Percentiles rank a stretch among this genome's conserved stretches.
phyloP scores from a whole-genome alignment of 371 early-diverging fungal genomes.

The Rhizomucor miehei region DNA sequence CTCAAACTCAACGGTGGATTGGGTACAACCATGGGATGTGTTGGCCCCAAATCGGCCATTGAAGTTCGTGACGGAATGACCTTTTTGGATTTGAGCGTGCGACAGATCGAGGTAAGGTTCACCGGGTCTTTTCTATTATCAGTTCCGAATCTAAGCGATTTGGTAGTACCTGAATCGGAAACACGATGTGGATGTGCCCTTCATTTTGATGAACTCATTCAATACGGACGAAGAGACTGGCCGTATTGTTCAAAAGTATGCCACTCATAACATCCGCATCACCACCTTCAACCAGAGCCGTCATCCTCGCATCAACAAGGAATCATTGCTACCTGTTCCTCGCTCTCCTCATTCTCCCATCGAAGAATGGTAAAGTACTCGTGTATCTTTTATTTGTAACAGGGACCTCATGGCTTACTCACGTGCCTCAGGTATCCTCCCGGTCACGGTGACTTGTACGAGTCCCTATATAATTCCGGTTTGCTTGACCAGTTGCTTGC shows the following conservation, averaged over 20 bases:
- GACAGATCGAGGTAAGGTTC: conserved; percentile 92
- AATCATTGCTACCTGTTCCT: conserved; percentile 88
- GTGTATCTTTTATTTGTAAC: neutral
- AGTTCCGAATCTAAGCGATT: neutral
- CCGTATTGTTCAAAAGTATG: conserved; percentile 97
- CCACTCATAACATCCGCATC: conserved; percentile 85
- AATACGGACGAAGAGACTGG: conserved; percentile 98
- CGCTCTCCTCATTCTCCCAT: conserved; percentile 56
- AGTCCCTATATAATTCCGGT: conserved; percentile 93
- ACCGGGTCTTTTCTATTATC: neutral
- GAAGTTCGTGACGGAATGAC: conserved; percentile 98
- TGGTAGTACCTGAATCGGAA: conserved; percentile 85
- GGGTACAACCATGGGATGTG: conserved; percentile 99
- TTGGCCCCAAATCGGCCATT: conserved; percentile 99
- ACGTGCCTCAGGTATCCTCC: conserved; percentile 88
- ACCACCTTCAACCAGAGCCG: conserved; percentile 98
- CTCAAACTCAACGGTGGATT: conserved; percentile 99
- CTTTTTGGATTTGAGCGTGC: conserved; percentile 97
- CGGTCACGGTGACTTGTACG: conserved; percentile 99
- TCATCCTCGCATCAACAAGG: conserved; percentile 95
- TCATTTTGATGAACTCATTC: conserved; percentile 99
- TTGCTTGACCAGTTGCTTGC: conserved; percentile 92
- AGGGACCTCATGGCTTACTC: neutral
- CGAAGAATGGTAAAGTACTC: conserved; percentile 58
- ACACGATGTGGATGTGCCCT: conserved; percentile 90